These are phyloP conservation scores for Yamadazyma olivae DNA, from an alignment of 805 yeast species.

Conservation along the genomic window DNA sequence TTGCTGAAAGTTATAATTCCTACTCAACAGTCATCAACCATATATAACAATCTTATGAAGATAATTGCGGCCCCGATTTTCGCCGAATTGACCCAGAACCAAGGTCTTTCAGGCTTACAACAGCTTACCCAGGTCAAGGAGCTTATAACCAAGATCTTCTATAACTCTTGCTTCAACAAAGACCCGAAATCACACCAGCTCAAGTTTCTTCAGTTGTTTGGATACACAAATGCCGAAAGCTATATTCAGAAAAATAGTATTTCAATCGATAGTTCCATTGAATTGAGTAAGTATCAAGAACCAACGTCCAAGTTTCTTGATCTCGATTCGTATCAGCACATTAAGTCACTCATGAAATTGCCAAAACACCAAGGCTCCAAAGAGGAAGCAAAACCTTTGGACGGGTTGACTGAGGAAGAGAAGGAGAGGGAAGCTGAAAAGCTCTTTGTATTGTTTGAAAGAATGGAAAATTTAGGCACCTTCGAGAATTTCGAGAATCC, in stretches of 20 bases:
- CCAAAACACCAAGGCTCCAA: not conserved
- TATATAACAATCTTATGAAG: conserved; percentile 13
- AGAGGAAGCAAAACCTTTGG: not conserved
- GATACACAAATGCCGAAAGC: conserved; percentile 14
- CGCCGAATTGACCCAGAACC: conserved; percentile 3
- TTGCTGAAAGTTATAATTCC: conserved; percentile 8
- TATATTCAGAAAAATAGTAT: conserved; percentile 15
- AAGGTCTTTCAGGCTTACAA: conserved; percentile 8
- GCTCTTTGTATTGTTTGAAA: conserved; percentile 37
- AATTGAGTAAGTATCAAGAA: conserved; percentile 12
- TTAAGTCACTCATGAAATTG: not conserved
- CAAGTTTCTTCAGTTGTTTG: conserved; percentile 20
- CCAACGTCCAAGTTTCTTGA: conserved; percentile 16
- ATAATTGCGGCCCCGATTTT: conserved; percentile 9
- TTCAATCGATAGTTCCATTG: conserved; percentile 13
- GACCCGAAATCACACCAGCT: conserved; percentile 10
- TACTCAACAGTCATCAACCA: conserved; percentile 1
- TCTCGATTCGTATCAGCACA: not conserved
- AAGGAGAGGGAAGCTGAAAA: conserved; percentile 44
- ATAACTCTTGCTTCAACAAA: conserved; percentile 13
- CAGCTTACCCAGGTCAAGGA: conserved; percentile 10
- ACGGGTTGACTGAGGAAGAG: conserved; percentile 37
- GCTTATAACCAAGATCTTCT: conserved; percentile 15
- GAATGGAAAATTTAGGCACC: conserved; percentile 35
- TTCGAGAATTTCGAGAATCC: conserved; percentile 39